Evolutionary conservation across 2,329 filamentous ascomycete species (phyloP), one percentile per base, ranked within the genome.

Genomic region (Aspergillus flavus): DNA sequence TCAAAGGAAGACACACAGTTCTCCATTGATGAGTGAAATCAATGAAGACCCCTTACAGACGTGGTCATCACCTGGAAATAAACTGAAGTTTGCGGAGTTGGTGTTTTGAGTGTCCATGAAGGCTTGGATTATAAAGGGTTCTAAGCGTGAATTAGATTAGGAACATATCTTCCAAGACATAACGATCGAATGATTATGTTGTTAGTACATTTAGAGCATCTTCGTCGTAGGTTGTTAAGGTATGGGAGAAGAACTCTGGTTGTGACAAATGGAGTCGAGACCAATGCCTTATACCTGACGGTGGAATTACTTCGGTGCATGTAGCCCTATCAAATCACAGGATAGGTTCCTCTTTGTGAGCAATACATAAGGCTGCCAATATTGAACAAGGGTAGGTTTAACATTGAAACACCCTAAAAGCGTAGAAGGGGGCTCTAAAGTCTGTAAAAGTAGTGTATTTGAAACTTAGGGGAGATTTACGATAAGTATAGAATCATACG

Each of bases 51-150:
- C 61, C 9, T 61, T 64, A 57, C 57, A 26, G 28, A 36, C n/a
- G 5, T 67, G 63, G 65, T 50, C 59, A 4, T 34, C 60, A 10
- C 34, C 58, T n/a, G 61, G 79, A 78, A 67, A 73, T 76, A 57
- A 78, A 74, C 70, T 73, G 57, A 62, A 61, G 11, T 81, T 82
- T 71, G 71, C 75, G 16, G 64, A 65, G 23, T 21, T 71, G 53
- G 68, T 61, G 14, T 73, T 73, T 63, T 73, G 66, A 56, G 46
- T 28, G 12, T 28, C 6, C 16, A 48, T 46, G n/a, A 23, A 46
- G 21, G 28, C 14, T 6, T 48, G 23, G 23, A 14, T 26, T 26
- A 16, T 9, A 19, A 10, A 52, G 19, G 2, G 39, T 16, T 16
- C n/a, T 30, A 30, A 19, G 16, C 12, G 19, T 50, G 46, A 14